Conservation (phyloP, 2,329 filamentous ascomycete genomes). For the Clarireedia monteithiana region DNA sequence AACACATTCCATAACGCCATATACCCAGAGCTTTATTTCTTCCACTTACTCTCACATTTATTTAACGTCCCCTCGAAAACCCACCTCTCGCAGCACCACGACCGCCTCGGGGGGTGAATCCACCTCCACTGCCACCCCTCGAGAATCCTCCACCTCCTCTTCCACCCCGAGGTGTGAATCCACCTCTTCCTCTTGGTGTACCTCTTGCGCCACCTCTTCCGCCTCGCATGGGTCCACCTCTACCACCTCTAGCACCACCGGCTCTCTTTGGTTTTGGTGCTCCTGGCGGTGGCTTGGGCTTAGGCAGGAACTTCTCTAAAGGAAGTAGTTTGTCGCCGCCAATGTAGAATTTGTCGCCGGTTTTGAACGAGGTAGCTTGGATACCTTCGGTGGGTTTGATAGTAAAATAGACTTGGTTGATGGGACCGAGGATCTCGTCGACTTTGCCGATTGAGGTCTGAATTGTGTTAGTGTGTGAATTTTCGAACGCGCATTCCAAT, state of each 20-base stretch:
- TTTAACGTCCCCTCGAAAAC: conserved; percentile 25
- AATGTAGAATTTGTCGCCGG: conserved; percentile 96
- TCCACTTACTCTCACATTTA: neutral
- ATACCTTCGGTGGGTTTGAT: conserved; percentile 97
- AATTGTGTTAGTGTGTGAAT: neutral
- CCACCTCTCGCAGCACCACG: conserved; percentile 27
- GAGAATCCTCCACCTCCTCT: conserved; percentile 32
- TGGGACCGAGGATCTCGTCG: conserved; percentile 93
- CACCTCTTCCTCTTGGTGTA: conserved; percentile 42
- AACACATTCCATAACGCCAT: conserved; percentile 9
- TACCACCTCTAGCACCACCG: conserved; percentile 48
- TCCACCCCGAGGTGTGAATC: conserved; percentile 37
- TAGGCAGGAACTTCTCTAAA: conserved; percentile 92
- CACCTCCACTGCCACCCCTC: conserved; percentile 27
- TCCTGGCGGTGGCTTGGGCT: conserved; percentile 69
- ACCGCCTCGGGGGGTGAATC: conserved; percentile 26
- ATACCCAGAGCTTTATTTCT: conserved; percentile 7
- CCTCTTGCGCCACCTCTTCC: conserved; percentile 39
- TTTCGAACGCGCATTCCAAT: neutral
- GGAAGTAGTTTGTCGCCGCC: conserved; percentile 90
- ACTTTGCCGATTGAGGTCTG: conserved; percentile 88
- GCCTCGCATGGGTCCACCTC: conserved; percentile 37
- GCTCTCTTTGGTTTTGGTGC: conserved; percentile 63
- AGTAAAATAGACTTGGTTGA: conserved; percentile 98
- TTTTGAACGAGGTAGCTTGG: conserved; percentile 87